Evolutionary conservation across 2,329 filamentous ascomycete genomes (phyloP), one percentile per base, ranked within the genome.

Genomic region (Fusarium mexicanum): DNA sequence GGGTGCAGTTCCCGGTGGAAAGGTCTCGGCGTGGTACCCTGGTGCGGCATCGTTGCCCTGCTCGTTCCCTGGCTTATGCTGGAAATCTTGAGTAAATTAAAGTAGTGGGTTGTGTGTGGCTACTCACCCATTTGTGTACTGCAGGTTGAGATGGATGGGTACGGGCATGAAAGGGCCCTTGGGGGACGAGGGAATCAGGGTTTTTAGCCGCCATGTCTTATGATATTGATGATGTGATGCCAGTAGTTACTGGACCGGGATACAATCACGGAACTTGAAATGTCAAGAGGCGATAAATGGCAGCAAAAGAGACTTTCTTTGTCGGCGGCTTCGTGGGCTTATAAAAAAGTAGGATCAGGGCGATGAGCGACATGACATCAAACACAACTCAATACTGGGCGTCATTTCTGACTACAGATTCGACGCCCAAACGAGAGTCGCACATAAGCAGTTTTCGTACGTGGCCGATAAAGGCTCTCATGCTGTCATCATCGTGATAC

Each of bases 1-100:
- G 1, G 61, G 55, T 3, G 61, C 61, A 10, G 31, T 50, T 22
- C 61, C 61, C 1, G 61, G 44, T 5, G 61, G 55, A 3, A 50
- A 61, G 14, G 55, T 51, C 37, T 64, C 16, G 13, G 55, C 55
- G 31, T 51, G 55, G 12, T 37, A 64, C 8, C 62, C 61, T 5
- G 61, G 57, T 11, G 3, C 11, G 4, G 55, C 55, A 11, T n/a
- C 61, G 12, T 64, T 64, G 6, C 61, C 61, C 16, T 64, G 38
- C 31, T 64, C 61, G 3, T 64, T 62, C 0, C 61, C 61, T 11
- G 44, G 55, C 12, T 64, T 64, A 8, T 64, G 55, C 61, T 64
- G 5, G 1, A 3, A 20, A 9, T 35, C 6, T 16, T 29, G n/a
- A 24, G 44, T 3, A 1, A 0, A 10, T 8, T 5, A 2, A 18